Base-by-base conservation (phyloP, 345 rosid genomes). In the Ceriops tagal region DNA sequence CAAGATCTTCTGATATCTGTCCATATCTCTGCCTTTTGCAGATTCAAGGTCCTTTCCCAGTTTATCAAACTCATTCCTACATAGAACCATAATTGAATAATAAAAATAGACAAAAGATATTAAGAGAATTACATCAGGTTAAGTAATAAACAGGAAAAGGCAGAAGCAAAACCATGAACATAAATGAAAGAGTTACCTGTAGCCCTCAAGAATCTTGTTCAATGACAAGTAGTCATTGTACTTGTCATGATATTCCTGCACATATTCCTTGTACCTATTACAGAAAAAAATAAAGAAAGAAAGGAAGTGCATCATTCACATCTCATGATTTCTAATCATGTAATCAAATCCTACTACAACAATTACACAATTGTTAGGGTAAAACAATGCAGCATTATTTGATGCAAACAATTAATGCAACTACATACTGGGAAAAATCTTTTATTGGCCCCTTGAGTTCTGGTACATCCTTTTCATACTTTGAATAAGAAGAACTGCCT, bases 201-300 rank as follows among this genome's bases (percentile, higher is more conserved):
- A 70, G 73, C 73, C 82, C 77, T 89, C 93, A 52, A 95, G 79
- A 74, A 73, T 79, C 83, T 83, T 88, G 87, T 89, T 83, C 77
- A 95, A 65, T 26, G 93, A 82, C 82, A 78, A 70, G 82, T 95
- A 95, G 76, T 82, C 74, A 26, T 85, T 92, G 32, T 90, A 90
- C 77, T 95, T 95, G 61, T 92, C 96, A 69, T 64, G 69, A 73
- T 76, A 95, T 77, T 95, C 99, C 74, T 86, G 86, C 80, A 87
- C 55, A 63, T 86, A 95, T 63, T 92, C 96, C 74, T 81, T 74
- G 74, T 88, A 92, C 90, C 99, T 95, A 76, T 13, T 43, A 43
- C 5, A 24, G 26, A 24, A 24, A 24, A 24, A 24, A 15, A 21
- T 1, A 57, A 52, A 20, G 63, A 65, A 19, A 46, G 37, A 5